Evolutionary conservation across 106 monocot species (phyloP).

Genomic region (Amphibolis antarctica): DNA sequence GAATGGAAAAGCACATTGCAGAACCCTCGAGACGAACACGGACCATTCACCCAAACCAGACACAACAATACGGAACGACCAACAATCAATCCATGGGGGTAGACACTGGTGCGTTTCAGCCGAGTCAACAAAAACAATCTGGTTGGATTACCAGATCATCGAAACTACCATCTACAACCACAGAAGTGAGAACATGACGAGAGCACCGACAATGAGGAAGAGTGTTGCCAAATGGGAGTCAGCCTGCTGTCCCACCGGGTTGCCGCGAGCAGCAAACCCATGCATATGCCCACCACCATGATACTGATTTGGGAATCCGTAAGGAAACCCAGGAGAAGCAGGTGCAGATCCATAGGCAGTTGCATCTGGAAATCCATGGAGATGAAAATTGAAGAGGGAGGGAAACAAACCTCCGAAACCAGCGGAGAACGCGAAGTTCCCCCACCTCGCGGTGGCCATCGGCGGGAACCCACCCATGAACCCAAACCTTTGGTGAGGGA

Average conservation of each 20-base stretch:
- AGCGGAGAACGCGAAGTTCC: conserved; percentile 20
- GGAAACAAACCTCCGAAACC: conserved; percentile 28
- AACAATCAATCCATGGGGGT: too few species aligned
- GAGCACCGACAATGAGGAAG: conserved; percentile 13
- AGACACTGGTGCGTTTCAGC: background rate
- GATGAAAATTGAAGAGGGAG: conserved; percentile 23
- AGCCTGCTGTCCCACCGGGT: conserved; percentile 8
- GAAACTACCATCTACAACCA: conserved; percentile 7
- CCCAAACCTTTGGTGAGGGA: conserved; percentile 37
- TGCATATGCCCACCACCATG: conserved; percentile 5
- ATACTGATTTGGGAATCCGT: conserved; percentile 14
- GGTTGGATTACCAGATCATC: background rate
- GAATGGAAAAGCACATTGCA: too few species aligned
- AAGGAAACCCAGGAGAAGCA: conserved; percentile 16
- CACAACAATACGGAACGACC: too few species aligned
- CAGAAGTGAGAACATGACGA: conserved; percentile 17
- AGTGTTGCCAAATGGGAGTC: conserved; percentile 13
- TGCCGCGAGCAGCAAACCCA: conserved; percentile 9
- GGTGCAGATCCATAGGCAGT: conserved; percentile 17
- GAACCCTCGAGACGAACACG: too few species aligned
- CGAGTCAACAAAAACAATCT: background rate
- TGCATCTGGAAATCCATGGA: conserved; percentile 20
- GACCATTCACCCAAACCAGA: too few species aligned
- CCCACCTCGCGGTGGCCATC: conserved; percentile 17
- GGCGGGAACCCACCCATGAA: conserved; percentile 34